phyloP scores from a whole-genome alignment of 371 early-diverging fungal species.

The Apophysomyces sp. region DNA sequence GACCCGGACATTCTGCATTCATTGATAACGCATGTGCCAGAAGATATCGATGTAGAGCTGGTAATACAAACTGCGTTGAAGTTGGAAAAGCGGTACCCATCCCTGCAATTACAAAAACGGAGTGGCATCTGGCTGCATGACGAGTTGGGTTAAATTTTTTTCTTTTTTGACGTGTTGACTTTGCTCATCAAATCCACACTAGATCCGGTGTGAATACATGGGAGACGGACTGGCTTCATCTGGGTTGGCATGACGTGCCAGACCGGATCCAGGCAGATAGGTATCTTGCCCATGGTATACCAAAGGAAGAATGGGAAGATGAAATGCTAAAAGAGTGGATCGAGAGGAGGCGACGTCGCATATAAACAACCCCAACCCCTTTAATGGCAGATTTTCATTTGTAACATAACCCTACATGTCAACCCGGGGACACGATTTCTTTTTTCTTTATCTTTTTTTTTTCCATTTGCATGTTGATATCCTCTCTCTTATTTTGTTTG shows the following conservation, averaged over 20 bases:
- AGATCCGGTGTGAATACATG: conserved; percentile 45
- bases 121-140: conserved; percentile 58
- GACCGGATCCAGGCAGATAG: conserved; percentile 38
- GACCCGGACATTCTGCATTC: conserved; percentile 64
- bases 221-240: conserved; percentile 28
- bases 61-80: conserved; percentile 45
- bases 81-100: conserved; percentile 46
- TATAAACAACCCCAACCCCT: not conserved
- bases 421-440: not conserved
- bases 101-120: conserved; percentile 51
- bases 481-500: too few species aligned
- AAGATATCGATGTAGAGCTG: conserved; percentile 50
- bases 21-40: conserved; percentile 59
- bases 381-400: not conserved
- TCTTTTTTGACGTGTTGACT: not conserved
- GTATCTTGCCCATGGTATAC: conserved; percentile 23
- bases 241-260: conserved; percentile 40
- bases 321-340: conserved; percentile 40
- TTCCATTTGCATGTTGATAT: not conserved
- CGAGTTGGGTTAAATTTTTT: conserved; percentile 22
- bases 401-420: not conserved
- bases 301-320: conserved; percentile 54
- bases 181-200: not conserved
- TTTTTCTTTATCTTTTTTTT: not conserved
- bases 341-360: conserved; percentile 16